Evolutionary conservation across 192 early-diverging fungal genomes (phyloP), one percentile per base, ranked within the genome.

Genomic region (Backusella psychrophila): DNA sequence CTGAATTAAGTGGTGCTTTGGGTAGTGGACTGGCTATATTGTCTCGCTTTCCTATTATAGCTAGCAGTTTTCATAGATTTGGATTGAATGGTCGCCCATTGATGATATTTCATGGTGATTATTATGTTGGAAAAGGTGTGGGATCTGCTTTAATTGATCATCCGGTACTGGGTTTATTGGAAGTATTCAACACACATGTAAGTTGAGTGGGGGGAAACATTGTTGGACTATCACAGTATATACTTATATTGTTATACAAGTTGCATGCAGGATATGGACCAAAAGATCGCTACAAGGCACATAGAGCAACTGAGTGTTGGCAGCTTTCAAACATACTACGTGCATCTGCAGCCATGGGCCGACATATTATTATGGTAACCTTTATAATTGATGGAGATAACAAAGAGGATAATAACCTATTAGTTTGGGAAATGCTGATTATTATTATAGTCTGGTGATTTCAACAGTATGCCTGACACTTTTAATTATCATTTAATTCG

Each of bases 171-270:
- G 88, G 88, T 35, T 69, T 86, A 31, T 81, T 88, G 53, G 82
- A 89, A 56, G 74, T 89, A 35, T 88, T 87, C 68, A 89, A 85
- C 63, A 89, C 88, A 11, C 88, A 89, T 78, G 88, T 89, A 86
- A 77, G 87, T 75, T 38, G 21, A 9, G 9, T 29, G 21, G 26
- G 42, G 46, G 46, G 46, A n/a, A n/a, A 6, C 33, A 33, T 1
- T 33, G 33, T 33, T 3, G 44, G 44, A 19, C 0, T 49, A 7
- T 49, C 0, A n/a, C 17, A 19, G 17, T n/a, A 49, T 19, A n/a
- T 19, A 1, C 46, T 49, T 49, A 49, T 49, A 4, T n/a, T n/a
- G 7, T 19, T 11, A 68, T 68, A 36, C 26, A 74, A 89, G 88
- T 53, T 86, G 4, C 88, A 89, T 59, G 88, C 86, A 11, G 84